A percentile compares a stretch with the other conserved stretches of the same genome.
Conservation (phyloP, 345 rosid genomes). For the Dimocarpus longan region DNA sequence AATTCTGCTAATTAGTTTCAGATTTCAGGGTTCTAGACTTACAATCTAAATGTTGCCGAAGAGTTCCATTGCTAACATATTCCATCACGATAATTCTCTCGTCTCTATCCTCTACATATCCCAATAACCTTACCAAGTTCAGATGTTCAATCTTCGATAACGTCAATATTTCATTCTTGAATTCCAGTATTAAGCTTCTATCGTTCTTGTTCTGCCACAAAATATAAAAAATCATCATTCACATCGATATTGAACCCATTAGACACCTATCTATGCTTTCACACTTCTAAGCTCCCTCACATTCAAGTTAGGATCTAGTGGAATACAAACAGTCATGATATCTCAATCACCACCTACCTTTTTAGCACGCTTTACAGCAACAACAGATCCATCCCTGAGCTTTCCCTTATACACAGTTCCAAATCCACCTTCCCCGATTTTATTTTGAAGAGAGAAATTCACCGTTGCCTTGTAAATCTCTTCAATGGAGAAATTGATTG, state of each 20-base stretch:
- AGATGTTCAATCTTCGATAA: conserved; percentile 90
- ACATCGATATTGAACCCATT: background rate
- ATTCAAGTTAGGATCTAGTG: background rate
- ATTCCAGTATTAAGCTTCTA: conserved; percentile 51
- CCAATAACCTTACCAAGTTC: conserved; percentile 77
- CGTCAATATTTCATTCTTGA: conserved; percentile 81
- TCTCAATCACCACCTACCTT: conserved; percentile 48
- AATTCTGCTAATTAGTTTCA: background rate
- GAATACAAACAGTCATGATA: background rate
- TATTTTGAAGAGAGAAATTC: conserved; percentile 61
- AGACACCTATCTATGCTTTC: background rate
- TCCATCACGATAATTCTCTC: conserved; percentile 80
- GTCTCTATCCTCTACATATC: conserved; percentile 68
- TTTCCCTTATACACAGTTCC: conserved; percentile 81
- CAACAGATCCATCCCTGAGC: conserved; percentile 77
- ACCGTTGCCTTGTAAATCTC: conserved; percentile 77
- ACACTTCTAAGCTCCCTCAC: background rate
- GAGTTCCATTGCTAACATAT: conserved; percentile 73
- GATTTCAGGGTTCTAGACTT: conserved; percentile 31
- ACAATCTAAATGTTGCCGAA: conserved; percentile 91
- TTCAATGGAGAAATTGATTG: conserved; percentile 50
- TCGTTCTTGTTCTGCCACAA: conserved; percentile 57
- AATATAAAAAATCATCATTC: conserved; percentile 22
- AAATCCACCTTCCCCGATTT: conserved; percentile 81
- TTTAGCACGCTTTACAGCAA: conserved; percentile 86